These are phyloP conservation scores for Ilex paraguariensis DNA, from an alignment of 305 asterid genomes.

Conservation along the genomic window DNA sequence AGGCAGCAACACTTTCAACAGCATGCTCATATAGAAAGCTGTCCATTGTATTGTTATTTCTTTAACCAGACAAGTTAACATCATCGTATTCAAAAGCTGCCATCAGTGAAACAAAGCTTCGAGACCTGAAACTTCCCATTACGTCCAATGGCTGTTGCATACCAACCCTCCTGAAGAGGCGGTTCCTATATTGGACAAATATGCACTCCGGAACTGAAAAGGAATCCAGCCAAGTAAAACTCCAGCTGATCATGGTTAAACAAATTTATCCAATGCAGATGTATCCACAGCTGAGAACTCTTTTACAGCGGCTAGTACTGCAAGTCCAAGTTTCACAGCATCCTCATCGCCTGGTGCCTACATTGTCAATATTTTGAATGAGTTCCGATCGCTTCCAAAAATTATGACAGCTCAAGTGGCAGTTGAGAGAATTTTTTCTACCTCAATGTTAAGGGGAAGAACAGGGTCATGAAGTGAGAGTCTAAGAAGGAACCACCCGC, in stretches of 20 bases:
- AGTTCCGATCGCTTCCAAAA: constrained; percentile 13
- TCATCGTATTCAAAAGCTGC: too few species aligned
- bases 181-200: too few species aligned
- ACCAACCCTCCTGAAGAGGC: too few species aligned
- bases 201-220: too few species aligned
- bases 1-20: too few species aligned
- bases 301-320: constrained; percentile 51
- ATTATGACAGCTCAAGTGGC: constrained; percentile 1
- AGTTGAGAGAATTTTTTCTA: constrained; percentile 12
- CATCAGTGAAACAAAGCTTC: too few species aligned
- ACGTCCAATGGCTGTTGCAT: too few species aligned
- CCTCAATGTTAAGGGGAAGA: constrained; percentile 96
- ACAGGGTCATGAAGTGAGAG: constrained; percentile 98
- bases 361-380: constrained; percentile 7
- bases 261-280: constrained; percentile 67
- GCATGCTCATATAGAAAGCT: too few species aligned
- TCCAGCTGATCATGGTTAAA: constrained; percentile 28
- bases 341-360: constrained; percentile 79
- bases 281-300: constrained; percentile 76
- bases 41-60: too few species aligned
- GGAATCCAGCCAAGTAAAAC: background rate
- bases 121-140: too few species aligned
- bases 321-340: constrained; percentile 69
- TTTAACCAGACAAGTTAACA: too few species aligned
- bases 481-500: constrained; percentile 98